phyloP scores from a whole-genome alignment of 1,139 yeast species.

The Torulaspora globosa region DNA sequence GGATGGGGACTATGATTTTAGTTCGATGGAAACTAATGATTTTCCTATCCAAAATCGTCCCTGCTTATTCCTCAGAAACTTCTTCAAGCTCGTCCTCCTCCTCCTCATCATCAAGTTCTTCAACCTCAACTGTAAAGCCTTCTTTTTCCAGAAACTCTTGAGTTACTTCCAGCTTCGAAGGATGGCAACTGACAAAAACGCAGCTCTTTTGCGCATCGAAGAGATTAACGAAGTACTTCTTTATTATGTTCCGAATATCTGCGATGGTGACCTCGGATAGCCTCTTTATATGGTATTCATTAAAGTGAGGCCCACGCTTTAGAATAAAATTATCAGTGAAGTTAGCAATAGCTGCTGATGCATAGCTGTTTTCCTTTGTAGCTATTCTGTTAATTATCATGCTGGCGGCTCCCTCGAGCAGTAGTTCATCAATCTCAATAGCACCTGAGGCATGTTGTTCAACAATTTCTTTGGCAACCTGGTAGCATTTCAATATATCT shows the following conservation, averaged over 20 bases:
- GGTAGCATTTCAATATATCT: slow-evolving; percentile 70
- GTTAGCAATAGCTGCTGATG: slow-evolving; percentile 61
- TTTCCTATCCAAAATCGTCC: too few relatives aligned
- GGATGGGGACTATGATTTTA: neutral
- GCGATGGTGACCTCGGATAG: slow-evolving; percentile 51
- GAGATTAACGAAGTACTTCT: slow-evolving; percentile 56
- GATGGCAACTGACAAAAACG: slow-evolving; percentile 71
- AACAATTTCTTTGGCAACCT: slow-evolving; percentile 65
- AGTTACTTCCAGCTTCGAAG: slow-evolving; percentile 53
- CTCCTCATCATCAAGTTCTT: slow-evolving; percentile 42
- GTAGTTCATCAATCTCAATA: slow-evolving; percentile 50
- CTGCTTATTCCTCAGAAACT: neutral
- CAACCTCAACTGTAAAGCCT: slow-evolving; percentile 62
- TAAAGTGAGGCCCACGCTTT: slow-evolving; percentile 65
- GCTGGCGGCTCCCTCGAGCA: slow-evolving; percentile 70
- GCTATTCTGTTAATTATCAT: slow-evolving; percentile 71
- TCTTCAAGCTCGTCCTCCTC: neutral
- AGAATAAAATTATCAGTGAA: slow-evolving; percentile 63
- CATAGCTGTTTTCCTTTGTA: slow-evolving; percentile 54
- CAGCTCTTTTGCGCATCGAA: slow-evolving; percentile 55
- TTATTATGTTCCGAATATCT: slow-evolving; percentile 55
- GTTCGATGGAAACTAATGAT: neutral
- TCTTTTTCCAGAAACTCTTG: slow-evolving; percentile 44
- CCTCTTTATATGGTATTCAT: slow-evolving; percentile 45
- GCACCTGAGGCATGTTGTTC: slow-evolving; percentile 54